Percentiles rank a stretch among this genome's conserved stretches.
Conservation (phyloP, 768 basidiomycete species). For the Boletus bicolor region DNA sequence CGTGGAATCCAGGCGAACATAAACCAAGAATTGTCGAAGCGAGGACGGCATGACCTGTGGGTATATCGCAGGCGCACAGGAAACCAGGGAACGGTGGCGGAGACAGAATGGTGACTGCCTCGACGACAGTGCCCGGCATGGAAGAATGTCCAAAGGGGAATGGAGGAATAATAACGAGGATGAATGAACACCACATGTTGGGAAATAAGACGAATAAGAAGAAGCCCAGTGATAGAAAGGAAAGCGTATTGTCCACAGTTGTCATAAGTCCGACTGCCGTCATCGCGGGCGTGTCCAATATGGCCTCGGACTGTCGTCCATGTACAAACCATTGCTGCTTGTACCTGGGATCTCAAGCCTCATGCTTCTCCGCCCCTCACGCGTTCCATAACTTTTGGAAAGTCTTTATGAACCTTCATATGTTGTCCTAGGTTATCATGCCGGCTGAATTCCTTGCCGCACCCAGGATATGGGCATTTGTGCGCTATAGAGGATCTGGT, state of each 20-base stretch:
- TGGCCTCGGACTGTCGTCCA: constrained; percentile 23
- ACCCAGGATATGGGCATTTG: constrained; percentile 74
- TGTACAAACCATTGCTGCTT: constrained; percentile 18
- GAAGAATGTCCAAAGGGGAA: constrained; percentile 25
- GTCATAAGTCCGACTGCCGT: constrained; percentile 28
- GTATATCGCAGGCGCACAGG: constrained; percentile 18
- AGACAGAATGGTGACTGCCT: constrained; percentile 15
- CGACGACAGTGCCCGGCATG: constrained; percentile 16
- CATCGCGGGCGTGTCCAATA: constrained; percentile 9
- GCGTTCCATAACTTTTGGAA: constrained; percentile 28
- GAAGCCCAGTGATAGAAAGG: constrained; percentile 16
- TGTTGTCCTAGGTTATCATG: constrained; percentile 90
- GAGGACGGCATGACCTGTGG: constrained; percentile 19
- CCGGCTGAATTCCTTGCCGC: constrained; percentile 80
- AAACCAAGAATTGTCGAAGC: constrained; percentile 16
- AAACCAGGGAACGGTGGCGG: constrained; percentile 7
- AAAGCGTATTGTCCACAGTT: constrained; percentile 23
- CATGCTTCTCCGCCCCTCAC: constrained; percentile 22
- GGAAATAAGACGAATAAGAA: constrained; percentile 25
- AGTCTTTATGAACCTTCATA: constrained; percentile 70
- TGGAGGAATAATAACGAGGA: constrained; percentile 19
- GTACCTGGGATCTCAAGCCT: constrained; percentile 2
- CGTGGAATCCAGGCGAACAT: constrained; percentile 20
- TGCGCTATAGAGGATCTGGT: constrained; percentile 51
- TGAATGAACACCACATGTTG: constrained; percentile 24